Conservation (phyloP, 768 basidiomycete genomes). For the Boletus coccyginus region DNA sequence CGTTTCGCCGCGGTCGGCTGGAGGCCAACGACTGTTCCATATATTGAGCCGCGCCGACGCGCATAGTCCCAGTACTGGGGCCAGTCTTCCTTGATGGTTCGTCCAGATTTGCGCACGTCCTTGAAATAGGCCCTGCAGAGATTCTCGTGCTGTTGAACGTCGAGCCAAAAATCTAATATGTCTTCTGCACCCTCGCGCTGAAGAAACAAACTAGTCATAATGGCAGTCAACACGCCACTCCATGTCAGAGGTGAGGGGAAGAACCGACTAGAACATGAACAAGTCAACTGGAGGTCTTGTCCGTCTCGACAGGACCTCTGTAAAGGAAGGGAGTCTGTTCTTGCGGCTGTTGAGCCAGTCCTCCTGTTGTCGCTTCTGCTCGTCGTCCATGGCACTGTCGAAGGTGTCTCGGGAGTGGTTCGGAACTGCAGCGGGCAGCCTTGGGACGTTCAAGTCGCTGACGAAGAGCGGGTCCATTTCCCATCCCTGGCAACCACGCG, state of each 20-base stretch:
- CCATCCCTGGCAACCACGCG: constrained; percentile 9
- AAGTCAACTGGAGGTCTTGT: constrained; percentile 95
- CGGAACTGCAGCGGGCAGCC: constrained; percentile 14
- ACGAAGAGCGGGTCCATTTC: constrained; percentile 13
- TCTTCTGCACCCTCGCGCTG: constrained; percentile 97
- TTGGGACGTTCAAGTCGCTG: constrained; percentile 13
- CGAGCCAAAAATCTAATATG: constrained; percentile 97
- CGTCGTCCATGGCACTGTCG: constrained; percentile 46
- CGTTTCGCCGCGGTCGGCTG: constrained; percentile 63
- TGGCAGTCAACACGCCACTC: constrained; percentile 3
- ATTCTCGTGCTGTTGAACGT: constrained; percentile 99
- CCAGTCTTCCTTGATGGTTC: constrained; percentile 95
- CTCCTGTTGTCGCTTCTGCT: constrained; percentile 54
- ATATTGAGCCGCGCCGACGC: constrained; percentile 86
- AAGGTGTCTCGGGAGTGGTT: constrained; percentile 2
- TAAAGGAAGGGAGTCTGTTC: constrained; percentile 81
- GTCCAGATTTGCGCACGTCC: constrained; percentile 93
- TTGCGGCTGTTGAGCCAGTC: constrained; percentile 71
- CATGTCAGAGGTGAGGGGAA: background rate
- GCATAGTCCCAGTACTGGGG: constrained; percentile 98
- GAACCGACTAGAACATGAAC: constrained; percentile 96
- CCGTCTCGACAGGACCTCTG: constrained; percentile 86
- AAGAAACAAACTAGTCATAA: constrained; percentile 71
- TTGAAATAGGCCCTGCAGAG: constrained; percentile 99
- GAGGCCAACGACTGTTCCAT: constrained; percentile 83